These are phyloP conservation scores for Solanum chacoense DNA, from an alignment of 305 asterid genomes.

Conservation along the genomic window DNA sequence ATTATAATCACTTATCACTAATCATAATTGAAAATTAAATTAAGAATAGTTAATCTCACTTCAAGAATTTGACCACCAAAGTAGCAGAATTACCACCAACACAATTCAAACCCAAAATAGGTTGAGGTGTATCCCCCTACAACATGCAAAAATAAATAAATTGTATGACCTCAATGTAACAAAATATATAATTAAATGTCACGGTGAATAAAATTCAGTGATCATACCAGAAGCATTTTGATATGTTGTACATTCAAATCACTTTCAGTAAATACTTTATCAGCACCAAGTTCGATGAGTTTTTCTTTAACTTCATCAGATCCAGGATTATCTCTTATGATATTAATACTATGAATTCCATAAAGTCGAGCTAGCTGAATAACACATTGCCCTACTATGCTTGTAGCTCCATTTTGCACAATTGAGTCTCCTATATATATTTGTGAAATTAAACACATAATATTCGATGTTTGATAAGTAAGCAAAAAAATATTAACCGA, in stretches of 20 bases:
- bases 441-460: not conserved
- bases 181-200: not conserved
- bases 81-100: conserved; percentile 95
- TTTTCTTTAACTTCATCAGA: conserved; percentile 66
- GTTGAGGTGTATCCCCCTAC: conserved; percentile 69
- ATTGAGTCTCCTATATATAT: conserved; percentile 54
- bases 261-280: conserved; percentile 67
- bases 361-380: conserved; percentile 77
- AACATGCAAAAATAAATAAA: not conserved
- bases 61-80: conserved; percentile 66
- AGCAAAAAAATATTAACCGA: conserved; percentile 1
- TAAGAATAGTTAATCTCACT: conserved; percentile 24
- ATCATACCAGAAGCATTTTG: conserved; percentile 51
- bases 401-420: conserved; percentile 95
- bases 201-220: not conserved
- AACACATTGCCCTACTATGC: conserved; percentile 88
- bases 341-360: conserved; percentile 61
- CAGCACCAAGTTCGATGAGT: conserved; percentile 73
- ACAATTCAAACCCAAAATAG: conserved; percentile 77
- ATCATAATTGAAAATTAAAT: not conserved
- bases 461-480: not conserved
- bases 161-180: not conserved
- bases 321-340: conserved; percentile 77
- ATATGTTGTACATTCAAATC: conserved; percentile 59
- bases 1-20: not conserved